Conservation (phyloP, 768 basidiomycete species). For the Suillus paluster region DNA sequence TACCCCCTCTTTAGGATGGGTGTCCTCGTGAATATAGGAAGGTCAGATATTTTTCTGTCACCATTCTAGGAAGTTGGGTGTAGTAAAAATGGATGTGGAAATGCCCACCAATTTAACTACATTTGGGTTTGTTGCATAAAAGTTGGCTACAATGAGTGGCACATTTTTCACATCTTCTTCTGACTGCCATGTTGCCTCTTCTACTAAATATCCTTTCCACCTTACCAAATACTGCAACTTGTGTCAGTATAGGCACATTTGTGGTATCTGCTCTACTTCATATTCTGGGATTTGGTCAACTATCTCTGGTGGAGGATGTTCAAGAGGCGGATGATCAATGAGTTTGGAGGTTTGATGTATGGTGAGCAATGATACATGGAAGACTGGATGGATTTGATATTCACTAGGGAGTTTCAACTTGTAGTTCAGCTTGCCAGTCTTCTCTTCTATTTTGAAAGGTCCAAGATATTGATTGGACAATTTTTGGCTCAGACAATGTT, state of each 20-base stretch:
- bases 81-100: background rate
- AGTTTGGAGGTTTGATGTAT: background rate
- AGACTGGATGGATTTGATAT: background rate
- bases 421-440: background rate
- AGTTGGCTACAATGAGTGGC: too few species aligned
- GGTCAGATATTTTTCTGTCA: background rate
- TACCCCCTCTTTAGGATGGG: background rate
- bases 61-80: background rate
- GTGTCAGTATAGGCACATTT: background rate
- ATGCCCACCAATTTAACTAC: too few species aligned
- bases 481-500: background rate
- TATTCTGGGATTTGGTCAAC: background rate
- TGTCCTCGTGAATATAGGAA: background rate
- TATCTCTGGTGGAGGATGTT: too few species aligned
- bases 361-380: background rate
- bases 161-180: too few species aligned
- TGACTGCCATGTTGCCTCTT: too few species aligned
- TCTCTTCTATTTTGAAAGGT: background rate
- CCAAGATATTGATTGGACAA: background rate
- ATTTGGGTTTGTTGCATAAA: background rate
- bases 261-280: background rate
- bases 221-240: background rate
- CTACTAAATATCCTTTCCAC: background rate
- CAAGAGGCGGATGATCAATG: rapidly evolving
- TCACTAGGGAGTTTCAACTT: background rate